phyloP scores from a whole-genome alignment of 192 early-diverging fungal genomes.

The Chytriomyces confervae region DNA sequence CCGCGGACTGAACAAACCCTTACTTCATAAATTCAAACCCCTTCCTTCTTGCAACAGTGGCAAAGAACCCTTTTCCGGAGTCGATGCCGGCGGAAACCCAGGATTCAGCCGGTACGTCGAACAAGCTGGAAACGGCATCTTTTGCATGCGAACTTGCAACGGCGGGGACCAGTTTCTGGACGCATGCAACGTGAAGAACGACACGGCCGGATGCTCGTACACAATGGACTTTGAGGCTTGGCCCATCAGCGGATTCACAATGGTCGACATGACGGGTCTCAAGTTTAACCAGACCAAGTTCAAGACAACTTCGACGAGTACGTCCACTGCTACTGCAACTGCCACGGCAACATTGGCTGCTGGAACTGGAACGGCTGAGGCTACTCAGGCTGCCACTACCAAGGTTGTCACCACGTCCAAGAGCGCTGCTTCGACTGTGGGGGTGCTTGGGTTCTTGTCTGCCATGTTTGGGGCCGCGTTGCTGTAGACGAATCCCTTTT shows the following conservation, averaged over 20 bases:
- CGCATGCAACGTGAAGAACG: not conserved
- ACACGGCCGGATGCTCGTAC: constrained; percentile 17
- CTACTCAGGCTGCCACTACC: not conserved
- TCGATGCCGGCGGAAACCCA: constrained; percentile 8
- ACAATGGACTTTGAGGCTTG: constrained; percentile 3
- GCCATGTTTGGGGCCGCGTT: too few species aligned
- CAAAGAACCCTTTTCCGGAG: constrained; percentile 48
- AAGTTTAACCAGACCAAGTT: not conserved
- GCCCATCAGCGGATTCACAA: constrained; percentile 12
- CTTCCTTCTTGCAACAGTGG: constrained; percentile 11
- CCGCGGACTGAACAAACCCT: not conserved
- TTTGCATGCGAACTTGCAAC: constrained; percentile 44
- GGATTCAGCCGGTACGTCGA: constrained; percentile 30
- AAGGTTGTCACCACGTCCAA: not conserved
- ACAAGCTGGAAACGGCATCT: constrained; percentile 46
- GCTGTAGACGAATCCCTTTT: not conserved
- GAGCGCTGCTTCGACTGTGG: not conserved
- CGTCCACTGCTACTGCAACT: not conserved
- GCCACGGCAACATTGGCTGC: not conserved
- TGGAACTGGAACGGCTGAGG: constrained; percentile 6
- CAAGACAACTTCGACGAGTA: not conserved
- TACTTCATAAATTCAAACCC: not conserved
- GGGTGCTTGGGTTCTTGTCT: too few species aligned
- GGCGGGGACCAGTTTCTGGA: not conserved
- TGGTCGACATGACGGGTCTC: not conserved